Base-by-base conservation (phyloP, 352 stramenopile species). In the Globisporangium okanoganense region DNA sequence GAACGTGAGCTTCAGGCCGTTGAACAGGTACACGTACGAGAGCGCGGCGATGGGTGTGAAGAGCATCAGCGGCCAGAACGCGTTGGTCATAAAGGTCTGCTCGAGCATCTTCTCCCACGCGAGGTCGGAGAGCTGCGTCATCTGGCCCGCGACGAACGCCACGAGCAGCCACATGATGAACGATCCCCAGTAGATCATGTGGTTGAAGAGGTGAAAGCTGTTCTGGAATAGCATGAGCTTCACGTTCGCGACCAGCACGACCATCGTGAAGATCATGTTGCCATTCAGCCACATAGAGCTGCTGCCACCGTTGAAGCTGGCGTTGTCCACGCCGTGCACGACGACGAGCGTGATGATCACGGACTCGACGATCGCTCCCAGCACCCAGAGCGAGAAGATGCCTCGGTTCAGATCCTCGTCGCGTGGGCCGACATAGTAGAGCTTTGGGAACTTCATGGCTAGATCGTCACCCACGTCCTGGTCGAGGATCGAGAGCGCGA, bases 171-270 rank as follows among this genome's bases (percentile, higher is more conserved):
- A 94, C 20, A 87, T 51, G 9, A 64, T n/a, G 12, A 92, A 61
- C 2, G 79, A 95, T 7, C 81, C 81, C 35, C 67, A 53, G 58
- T 85, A 91, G 10, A 88, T 51, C 9, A 90, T 43, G 51, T 89
- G 78, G 62, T 93, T 92, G 61, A 93, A 65, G 33, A 57, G 62
- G 48, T 81, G 60, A 33, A 90, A 95, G 56, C 78, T 87, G 61
- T 92, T 87, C 45, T 95, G 85, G 61, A 81, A 87, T 50, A 93
- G 73, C 62, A 88, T 76, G 56, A 95, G 69, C 72, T 95, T 95
- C 14, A 64, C 20, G 53, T 95, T 95, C 18, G 85, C 83, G 43
- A 86, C 69, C 4, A 90, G 64, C 22, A 93, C 82, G 12, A 95
- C 79, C 7, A 93, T 55, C 7, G 85, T 92, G 56, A 95, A 91